phyloP scores from a whole-genome alignment of 805 yeast genomes.

The Kregervanrija fluxuum region DNA sequence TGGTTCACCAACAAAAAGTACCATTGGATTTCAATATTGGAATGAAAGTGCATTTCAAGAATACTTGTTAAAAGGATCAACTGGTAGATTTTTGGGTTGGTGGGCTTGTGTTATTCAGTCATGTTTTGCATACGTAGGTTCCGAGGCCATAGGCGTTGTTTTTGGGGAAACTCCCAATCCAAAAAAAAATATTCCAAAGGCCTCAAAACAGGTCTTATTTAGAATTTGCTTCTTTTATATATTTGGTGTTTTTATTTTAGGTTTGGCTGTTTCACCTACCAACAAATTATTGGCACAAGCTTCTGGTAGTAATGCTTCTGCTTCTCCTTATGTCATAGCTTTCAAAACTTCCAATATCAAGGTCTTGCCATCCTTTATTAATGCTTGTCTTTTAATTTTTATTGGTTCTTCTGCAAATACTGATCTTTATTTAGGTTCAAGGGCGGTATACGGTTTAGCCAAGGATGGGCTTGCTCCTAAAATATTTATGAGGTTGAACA shows the following conservation, averaged over 20 bases:
- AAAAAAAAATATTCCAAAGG: constrained; percentile 39
- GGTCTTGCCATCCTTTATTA: constrained; percentile 55
- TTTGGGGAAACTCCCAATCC: constrained; percentile 45
- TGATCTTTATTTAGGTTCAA: constrained; percentile 56
- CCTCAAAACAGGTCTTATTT: constrained; percentile 48
- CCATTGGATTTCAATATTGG: constrained; percentile 30
- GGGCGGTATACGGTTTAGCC: constrained; percentile 54
- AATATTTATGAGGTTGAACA: constrained; percentile 53
- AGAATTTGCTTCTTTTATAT: constrained; percentile 46
- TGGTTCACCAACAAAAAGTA: constrained; percentile 40
- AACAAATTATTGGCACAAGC: constrained; percentile 36
- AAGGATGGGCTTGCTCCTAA: constrained; percentile 56
- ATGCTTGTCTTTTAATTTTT: constrained; percentile 56
- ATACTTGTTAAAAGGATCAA: constrained; percentile 32
- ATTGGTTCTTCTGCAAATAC: constrained; percentile 64
- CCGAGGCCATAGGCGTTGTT: constrained; percentile 40
- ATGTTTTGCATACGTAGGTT: constrained; percentile 41
- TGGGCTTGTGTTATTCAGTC: constrained; percentile 32
- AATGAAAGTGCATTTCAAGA: constrained; percentile 25
- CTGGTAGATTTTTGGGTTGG: constrained; percentile 42
- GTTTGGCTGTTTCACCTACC: constrained; percentile 46
- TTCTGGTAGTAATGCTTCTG: constrained; percentile 38
- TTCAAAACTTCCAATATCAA: constrained; percentile 45
- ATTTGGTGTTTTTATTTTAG: constrained; percentile 39
- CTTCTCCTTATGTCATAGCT: constrained; percentile 66